Evolutionary conservation across 441 rosid species (phyloP).

Genomic region (Erodium texanum): DNA sequence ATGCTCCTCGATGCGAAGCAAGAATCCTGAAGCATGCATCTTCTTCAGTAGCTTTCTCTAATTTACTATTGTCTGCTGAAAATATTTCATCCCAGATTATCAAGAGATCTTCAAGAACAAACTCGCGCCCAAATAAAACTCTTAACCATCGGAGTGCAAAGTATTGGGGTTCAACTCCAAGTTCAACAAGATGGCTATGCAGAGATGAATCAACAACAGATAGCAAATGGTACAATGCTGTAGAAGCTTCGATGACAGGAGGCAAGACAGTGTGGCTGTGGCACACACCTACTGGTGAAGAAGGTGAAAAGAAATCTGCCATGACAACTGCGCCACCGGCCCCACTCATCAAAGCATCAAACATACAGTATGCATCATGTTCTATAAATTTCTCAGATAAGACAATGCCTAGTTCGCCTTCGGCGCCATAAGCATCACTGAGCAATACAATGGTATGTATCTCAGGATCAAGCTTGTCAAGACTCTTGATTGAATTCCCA

Average conservation of each 20-base stretch:
- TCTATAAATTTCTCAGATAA: conserved; percentile 95
- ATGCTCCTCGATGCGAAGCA: conserved; percentile 62
- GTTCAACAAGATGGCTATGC: conserved; percentile 75
- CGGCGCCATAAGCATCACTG: conserved; percentile 87
- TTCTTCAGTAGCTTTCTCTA: conserved; percentile 21
- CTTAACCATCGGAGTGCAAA: conserved; percentile 92
- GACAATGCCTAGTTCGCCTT: conserved; percentile 93
- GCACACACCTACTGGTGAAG: conserved; percentile 36
- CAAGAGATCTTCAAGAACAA: conserved; percentile 61
- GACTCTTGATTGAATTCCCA: conserved; percentile 35
- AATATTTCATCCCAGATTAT: conserved; percentile 87
- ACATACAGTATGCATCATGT: conserved; percentile 94
- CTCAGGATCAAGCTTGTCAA: conserved; percentile 66
- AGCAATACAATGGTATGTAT: conserved; percentile 48
- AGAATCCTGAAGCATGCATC: conserved; percentile 30
- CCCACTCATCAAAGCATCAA: conserved; percentile 88
- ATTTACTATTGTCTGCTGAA: conserved; percentile 44
- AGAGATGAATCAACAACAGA: conserved; percentile 72
- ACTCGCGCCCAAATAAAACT: conserved; percentile 86
- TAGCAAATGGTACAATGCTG: conserved; percentile 66
- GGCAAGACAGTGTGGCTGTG: conserved; percentile 52
- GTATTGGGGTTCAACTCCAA: conserved; percentile 95
- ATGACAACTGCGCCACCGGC: conserved; percentile 59
- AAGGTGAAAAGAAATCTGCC: conserved; percentile 65
- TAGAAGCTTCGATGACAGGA: conserved; percentile 81